These are phyloP conservation scores for Fusarium tanahbumbuense DNA, from an alignment of 2,329 filamentous ascomycete species.

Conservation along the genomic window DNA sequence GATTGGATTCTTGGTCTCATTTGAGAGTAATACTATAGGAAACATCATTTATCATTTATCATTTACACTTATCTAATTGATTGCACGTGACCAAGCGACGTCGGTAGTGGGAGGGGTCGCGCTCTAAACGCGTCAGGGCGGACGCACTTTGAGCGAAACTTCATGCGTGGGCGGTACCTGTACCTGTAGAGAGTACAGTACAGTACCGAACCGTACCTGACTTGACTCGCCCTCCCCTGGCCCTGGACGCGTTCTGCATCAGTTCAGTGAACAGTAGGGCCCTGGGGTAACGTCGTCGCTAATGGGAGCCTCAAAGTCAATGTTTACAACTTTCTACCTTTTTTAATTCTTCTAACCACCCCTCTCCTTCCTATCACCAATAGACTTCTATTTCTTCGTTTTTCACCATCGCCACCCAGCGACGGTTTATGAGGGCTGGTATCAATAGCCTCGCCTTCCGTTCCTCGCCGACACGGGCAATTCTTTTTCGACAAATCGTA, in stretches of 20 bases:
- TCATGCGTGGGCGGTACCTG: constrained; percentile 5
- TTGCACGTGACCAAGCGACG: constrained; percentile 41
- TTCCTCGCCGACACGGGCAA: constrained; percentile 53
- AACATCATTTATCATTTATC: background rate
- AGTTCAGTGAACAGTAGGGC: background rate
- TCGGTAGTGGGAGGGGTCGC: constrained; percentile 28
- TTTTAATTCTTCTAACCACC: background rate
- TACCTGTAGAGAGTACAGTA: background rate
- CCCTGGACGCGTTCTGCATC: constrained; percentile 31
- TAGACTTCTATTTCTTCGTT: background rate
- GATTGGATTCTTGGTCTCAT: background rate
- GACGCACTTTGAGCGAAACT: constrained; percentile 12
- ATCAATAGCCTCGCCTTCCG: constrained; percentile 48
- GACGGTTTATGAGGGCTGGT: constrained; percentile 53
- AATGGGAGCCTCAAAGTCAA: constrained; percentile 5
- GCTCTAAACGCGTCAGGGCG: constrained; percentile 36
- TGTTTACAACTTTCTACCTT: constrained; percentile 1
- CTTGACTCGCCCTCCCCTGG: constrained; percentile 4
- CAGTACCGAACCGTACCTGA: background rate
- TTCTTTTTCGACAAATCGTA: constrained; percentile 41
- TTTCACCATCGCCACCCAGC: constrained; percentile 2
- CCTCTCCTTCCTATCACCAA: background rate
- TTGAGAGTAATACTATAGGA: background rate
- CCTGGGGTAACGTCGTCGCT: constrained; percentile 7
- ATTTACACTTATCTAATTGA: background rate